phyloP scores from a whole-genome alignment of 306 rosid species.

The Astragalus glycyphyllos region DNA sequence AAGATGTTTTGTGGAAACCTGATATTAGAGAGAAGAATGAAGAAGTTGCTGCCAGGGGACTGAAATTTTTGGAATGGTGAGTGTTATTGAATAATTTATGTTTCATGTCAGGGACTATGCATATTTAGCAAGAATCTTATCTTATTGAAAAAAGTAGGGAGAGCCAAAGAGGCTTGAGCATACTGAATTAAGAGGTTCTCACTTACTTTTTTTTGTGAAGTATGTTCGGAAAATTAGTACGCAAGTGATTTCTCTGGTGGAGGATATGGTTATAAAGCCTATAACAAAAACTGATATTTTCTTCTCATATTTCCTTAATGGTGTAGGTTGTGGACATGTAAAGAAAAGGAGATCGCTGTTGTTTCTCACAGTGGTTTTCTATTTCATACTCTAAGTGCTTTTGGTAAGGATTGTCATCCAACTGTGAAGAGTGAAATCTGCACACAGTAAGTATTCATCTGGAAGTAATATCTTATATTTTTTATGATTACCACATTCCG shows the following conservation, averaged over 20 bases:
- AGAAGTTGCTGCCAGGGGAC: constrained; percentile 84
- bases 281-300: constrained; percentile 15
- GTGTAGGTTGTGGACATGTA: constrained; percentile 91
- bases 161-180: not conserved
- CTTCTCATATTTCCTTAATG: constrained; percentile 8
- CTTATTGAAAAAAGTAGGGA: constrained; percentile 1
- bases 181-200: not conserved
- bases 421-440: constrained; percentile 70
- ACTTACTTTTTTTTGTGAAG: not conserved
- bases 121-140: not conserved
- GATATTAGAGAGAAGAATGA: constrained; percentile 75
- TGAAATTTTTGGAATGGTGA: constrained; percentile 82
- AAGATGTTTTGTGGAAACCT: constrained; percentile 81
- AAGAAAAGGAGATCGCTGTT: constrained; percentile 91
- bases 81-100: constrained; percentile 21
- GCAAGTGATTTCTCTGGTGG: not conserved
- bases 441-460: constrained; percentile 60
- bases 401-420: constrained; percentile 90
- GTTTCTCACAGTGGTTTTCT: constrained; percentile 82
- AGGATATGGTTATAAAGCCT: constrained; percentile 32
- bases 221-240: constrained; percentile 5
- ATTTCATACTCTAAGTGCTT: constrained; percentile 66
- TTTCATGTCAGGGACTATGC: not conserved
- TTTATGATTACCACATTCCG: constrained; percentile 21
- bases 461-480: not conserved